Conservation (phyloP, 257 asterid genomes). For the Nicotiana tabacum region DNA sequence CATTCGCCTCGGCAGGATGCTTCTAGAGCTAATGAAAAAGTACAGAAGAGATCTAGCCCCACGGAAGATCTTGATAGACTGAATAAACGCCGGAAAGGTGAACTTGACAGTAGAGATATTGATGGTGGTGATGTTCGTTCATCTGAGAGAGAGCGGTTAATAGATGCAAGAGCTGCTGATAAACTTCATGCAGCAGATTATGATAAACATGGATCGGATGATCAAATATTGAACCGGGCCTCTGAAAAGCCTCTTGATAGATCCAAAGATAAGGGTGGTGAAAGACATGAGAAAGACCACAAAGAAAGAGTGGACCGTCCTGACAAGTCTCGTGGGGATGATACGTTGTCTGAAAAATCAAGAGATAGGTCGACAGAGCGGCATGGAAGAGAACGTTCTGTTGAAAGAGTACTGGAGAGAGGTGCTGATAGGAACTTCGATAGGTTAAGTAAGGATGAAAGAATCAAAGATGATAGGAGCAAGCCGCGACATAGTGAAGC, state of each 20-base stretch:
- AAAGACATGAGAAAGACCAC: constrained; percentile 77
- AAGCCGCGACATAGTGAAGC: constrained; percentile 56
- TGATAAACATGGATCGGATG: constrained; percentile 62
- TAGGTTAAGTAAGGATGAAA: constrained; percentile 71
- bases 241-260: constrained; percentile 59
- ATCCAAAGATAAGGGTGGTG: constrained; percentile 74
- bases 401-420: constrained; percentile 74
- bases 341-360: constrained; percentile 55
- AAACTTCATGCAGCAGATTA: constrained; percentile 41
- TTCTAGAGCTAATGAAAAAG: constrained; percentile 57
- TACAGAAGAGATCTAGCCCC: constrained; percentile 79
- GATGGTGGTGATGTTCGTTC: constrained; percentile 61
- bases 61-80: constrained; percentile 76
- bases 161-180: constrained; percentile 48
- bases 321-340: constrained; percentile 82
- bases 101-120: constrained; percentile 57
- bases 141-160: constrained; percentile 67
- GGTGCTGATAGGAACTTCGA: constrained; percentile 71
- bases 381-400: constrained; percentile 89
- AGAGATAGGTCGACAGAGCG: constrained; percentile 87
- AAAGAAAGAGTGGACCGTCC: constrained; percentile 70
- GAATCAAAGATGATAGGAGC: constrained; percentile 74
- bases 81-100: constrained; percentile 86
- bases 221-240: constrained; percentile 44
- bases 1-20: constrained; percentile 81